A percentile compares a stretch with the other conserved stretches of the same genome.
These are phyloP conservation scores for Tylopilus intermedius DNA, from an alignment of 768 basidiomycete species.

Conservation along the genomic window DNA sequence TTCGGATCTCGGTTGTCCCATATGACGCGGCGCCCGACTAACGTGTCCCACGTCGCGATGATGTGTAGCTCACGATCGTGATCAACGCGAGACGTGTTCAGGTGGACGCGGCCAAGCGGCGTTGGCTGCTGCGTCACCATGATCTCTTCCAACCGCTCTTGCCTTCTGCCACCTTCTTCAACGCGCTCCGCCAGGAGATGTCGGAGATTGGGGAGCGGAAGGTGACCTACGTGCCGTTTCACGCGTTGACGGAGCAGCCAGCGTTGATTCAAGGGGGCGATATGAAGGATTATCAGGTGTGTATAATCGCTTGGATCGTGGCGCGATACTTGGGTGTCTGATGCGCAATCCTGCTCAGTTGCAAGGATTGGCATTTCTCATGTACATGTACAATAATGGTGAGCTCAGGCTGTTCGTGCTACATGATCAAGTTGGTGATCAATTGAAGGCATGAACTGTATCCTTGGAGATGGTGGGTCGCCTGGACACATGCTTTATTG, in stretches of 20 bases:
- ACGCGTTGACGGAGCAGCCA: conserved; percentile 44
- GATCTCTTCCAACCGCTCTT: conserved; percentile 45
- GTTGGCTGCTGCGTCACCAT: conserved; percentile 44
- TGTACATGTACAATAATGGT: conserved; percentile 66
- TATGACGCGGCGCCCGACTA: neutral
- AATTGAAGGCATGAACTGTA: conserved; percentile 56
- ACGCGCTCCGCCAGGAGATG: conserved; percentile 30
- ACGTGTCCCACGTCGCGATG: neutral
- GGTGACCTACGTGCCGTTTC: conserved; percentile 33
- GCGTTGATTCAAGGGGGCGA: conserved; percentile 46
- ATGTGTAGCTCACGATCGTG: conserved; percentile 37
- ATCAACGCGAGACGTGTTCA: conserved; percentile 34
- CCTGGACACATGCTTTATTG: too few relatives aligned
- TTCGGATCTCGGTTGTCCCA: neutral
- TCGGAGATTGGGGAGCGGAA: conserved; percentile 23
- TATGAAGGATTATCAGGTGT: conserved; percentile 71
- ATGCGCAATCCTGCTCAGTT: conserved; percentile 32
- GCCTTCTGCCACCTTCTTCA: conserved; percentile 38
- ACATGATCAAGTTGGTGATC: neutral
- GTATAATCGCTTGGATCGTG: neutral
- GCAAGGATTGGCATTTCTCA: conserved; percentile 61
- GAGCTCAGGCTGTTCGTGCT: conserved; percentile 2
- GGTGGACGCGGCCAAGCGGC: conserved; percentile 39
- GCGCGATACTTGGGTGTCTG: neutral
- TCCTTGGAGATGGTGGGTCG: conserved; percentile 61